Base-by-base conservation (phyloP, 73 alveolate species). In the Durusdinium trenchii region DNA sequence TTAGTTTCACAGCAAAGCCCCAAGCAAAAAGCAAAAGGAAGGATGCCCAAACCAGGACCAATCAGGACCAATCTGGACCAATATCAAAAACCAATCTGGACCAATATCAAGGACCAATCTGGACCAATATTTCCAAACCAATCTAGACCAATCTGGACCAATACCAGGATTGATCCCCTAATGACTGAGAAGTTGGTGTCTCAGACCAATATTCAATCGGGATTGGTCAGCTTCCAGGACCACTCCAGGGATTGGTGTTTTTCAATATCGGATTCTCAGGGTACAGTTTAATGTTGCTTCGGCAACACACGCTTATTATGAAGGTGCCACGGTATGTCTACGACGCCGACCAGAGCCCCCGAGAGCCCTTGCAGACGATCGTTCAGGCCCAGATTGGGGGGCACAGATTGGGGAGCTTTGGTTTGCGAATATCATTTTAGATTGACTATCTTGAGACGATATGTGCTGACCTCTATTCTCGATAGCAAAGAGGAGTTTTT, bases 191-290 rank as follows among this genome's bases (percentile, higher is more conserved):
- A 23, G 23, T 54, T 14, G 10, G 69, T 23, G 10, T 54, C 23
- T 23, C 69, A 54, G 23, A 54, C 23, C 69, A 54, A 54, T 54
- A 54, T 54, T 54, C 69, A 54, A 54, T 54, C 69, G 69, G 69
- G 69, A 54, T 54, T 54, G 69, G 23, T 54, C 69, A 54, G 69
- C 69, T 23, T 54, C 69, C 23, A 54, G 23, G 69, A 54, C 69
- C 69, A 54, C n/a, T 12, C 9, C 9, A 54, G 9, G 20, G 20
- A 12, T 12, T 54, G 9, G 64, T 16, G 9, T 64, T 64, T 64
- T 64, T 64, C 79, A 64, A 64, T 64, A 64, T 64, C 79, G 79
- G 79, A 64, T 64, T 38, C 79, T 64, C 79, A 64, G 79, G 79
- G 79, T 64, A n/a, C n/a, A n/a, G n/a, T n/a, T n/a, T n/a, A n/a